Evolutionary conservation across 1,284 basidiomycete species (phyloP), one percentile per base, ranked within the genome.

Genomic region (Tremellales sp.): DNA sequence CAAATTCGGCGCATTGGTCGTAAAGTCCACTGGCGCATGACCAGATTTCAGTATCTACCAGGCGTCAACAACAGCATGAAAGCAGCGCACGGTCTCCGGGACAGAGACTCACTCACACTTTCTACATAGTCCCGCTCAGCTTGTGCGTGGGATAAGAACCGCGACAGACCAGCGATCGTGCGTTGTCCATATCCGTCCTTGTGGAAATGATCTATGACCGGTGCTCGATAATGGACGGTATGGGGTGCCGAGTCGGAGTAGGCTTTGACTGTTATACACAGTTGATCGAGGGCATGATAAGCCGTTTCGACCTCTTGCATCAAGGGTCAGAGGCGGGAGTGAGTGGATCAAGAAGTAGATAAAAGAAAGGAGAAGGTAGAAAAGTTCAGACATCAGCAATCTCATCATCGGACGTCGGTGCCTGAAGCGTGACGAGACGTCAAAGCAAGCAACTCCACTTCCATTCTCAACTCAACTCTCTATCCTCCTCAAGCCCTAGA

Each of bases 201-300:
- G 51, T 70, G 63, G 52, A 60, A 58, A 56, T 61, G 61, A 51
- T 70, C 70, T 44, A 70, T 62, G 22, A 72, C 51, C 1, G 70
- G 70, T 1, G 70, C 50, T 11, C 47, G 26, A 49, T 61, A 68
- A 31, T 46, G 61, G 45, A 46, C 58, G 15, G 6, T 35, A 3
- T 57, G 46, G 4, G 56, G 13, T 12, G 12, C 39, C 12, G 19
- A 12, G 3, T 40, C 21, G 15, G n/a, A 19, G 23, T 21, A 40
- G 11, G 13, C 8, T 21, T 40, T 40, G 39, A 40, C 23, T 5
- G 39, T 3, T 8, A 21, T 10, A 24, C 39, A 40, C 4, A 40
- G 39, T 4, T 40, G 4, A 40, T 40, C 39, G 23, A 40, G 39
- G 17, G 15, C 19, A 22, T 40, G n/a, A 15, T 21, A 40, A 40